These are phyloP conservation scores for Kluyveromyces dobzhanskii DNA, from an alignment of 805 yeast species.

Conservation along the genomic window DNA sequence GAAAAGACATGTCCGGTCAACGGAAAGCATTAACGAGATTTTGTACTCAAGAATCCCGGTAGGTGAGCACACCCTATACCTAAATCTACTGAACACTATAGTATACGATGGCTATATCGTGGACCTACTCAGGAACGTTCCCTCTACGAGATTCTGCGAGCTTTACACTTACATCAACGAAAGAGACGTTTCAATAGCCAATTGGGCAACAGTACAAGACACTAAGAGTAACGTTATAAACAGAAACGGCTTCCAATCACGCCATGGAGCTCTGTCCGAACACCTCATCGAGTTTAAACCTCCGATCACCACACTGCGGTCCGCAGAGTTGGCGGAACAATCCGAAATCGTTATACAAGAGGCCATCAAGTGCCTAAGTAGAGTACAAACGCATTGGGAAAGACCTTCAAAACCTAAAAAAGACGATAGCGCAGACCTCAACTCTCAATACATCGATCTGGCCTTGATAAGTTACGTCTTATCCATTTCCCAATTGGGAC, in stretches of 20 bases:
- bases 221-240: conserved; percentile 17
- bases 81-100: conserved; percentile 37
- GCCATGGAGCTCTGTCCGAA: conserved; percentile 30
- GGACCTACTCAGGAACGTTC: conserved; percentile 21
- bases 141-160: conserved; percentile 12
- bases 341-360: neutral
- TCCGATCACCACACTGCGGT: neutral
- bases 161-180: conserved; percentile 14
- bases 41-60: conserved; percentile 27
- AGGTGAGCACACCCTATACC: conserved; percentile 30
- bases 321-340: neutral
- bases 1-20: conserved; percentile 31
- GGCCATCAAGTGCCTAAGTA: neutral
- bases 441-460: conserved; percentile 24
- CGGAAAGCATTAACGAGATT: conserved; percentile 31
- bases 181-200: neutral
- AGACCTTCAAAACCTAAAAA: conserved; percentile 7
- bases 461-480: conserved; percentile 28
- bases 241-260: conserved; percentile 30
- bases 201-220: conserved; percentile 7
- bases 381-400: neutral
- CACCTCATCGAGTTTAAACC: conserved; percentile 3
- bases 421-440: neutral
- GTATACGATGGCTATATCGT: conserved; percentile 45
- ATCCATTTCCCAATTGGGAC: conserved; percentile 2